Percentiles rank a stretch among this genome's conserved stretches.
Evolutionary conservation across 1,139 yeast species (phyloP).

Genomic region (Diutina neorugosa): DNA sequence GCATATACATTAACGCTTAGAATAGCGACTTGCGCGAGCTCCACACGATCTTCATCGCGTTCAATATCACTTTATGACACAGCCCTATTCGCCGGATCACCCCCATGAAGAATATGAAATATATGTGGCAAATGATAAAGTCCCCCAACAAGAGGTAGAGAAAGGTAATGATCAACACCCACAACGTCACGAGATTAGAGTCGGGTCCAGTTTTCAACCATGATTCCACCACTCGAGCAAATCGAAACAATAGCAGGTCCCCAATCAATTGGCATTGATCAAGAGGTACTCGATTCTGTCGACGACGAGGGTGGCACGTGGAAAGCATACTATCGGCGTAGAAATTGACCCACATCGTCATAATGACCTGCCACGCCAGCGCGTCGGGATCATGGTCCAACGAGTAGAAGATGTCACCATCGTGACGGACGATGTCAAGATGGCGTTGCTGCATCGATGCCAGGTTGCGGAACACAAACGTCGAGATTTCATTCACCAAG

Average conservation of each 20-base stretch:
- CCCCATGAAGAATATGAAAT: slow-evolving; percentile 8
- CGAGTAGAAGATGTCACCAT: not conserved
- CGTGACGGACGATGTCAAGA: not conserved
- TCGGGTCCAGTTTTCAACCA: slow-evolving; percentile 7
- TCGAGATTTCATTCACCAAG: not conserved
- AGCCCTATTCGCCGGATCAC: slow-evolving; percentile 5
- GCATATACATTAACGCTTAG: not conserved
- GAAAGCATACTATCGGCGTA: not conserved
- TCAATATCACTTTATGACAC: not conserved
- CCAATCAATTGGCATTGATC: slow-evolving; percentile 3
- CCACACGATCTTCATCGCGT: slow-evolving; percentile 5
- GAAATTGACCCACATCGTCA: not conserved
- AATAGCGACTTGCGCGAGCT: slow-evolving; percentile 2
- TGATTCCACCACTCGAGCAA: slow-evolving; percentile 14
- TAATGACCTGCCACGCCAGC: not conserved
- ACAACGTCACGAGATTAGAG: slow-evolving; percentile 8
- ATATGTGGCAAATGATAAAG: slow-evolving; percentile 18
- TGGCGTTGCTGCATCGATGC: not conserved
- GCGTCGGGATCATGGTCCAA: not conserved
- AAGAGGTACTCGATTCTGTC: not conserved
- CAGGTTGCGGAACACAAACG: not conserved
- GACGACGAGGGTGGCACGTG: not conserved
- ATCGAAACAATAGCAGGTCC: slow-evolving; percentile 18
- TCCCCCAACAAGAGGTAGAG: slow-evolving; percentile 20
- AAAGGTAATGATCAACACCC: slow-evolving; percentile 17